Evolutionary conservation across 768 basidiomycete species (phyloP), one percentile per base, ranked within the genome.

Genomic region (Suillus decipiens): DNA sequence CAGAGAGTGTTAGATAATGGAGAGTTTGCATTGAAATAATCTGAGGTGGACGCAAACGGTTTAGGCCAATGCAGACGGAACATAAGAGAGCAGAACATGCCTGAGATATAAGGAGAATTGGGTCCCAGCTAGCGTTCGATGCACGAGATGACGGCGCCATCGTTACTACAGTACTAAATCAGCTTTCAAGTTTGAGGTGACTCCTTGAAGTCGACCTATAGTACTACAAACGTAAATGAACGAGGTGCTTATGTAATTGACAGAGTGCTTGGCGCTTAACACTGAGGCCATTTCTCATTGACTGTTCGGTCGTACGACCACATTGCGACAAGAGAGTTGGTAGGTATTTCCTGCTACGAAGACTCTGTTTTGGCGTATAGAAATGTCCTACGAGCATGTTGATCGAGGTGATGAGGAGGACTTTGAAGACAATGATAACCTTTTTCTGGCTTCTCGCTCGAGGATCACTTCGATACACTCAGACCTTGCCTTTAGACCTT

Each of bases 1-100:
- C 65, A 31, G 89, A 87, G 63, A 99, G 85, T 15, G 92, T 90
- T 63, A 99, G 80, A 77, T 99, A 99, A 78, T 99, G 97, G 39
- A 98, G 77, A 1, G 94, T 88, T 78, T 99, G 96, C 72, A 99
- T 82, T 9, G 93, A 87, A 65, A 99, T 85, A 69, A 99, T 99
- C 94, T 99, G 69, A 64, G 33, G 58, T 24, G 22, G 22, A 56
- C 31, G 11, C 54, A 61, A 28, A 48, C 60, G 24, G 53, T 39
- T 8, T 47, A 66, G 7, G 61, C 61, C 3, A n/a, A 43, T 47
- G 43, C 47, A 43, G n/a, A 51, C 51, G 19, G 41, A 10, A 19
- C 14, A 22, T 15, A 7, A 48, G 7, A 17, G 4, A 22, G n/a
- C 10, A 45, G 47, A 48, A 39, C 24, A 73, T 81, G 86, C 95